A percentile compares a stretch with the other conserved stretches of the same genome.
Conservation (phyloP, 306 rosid species). For the Canavalia ensiformis region DNA sequence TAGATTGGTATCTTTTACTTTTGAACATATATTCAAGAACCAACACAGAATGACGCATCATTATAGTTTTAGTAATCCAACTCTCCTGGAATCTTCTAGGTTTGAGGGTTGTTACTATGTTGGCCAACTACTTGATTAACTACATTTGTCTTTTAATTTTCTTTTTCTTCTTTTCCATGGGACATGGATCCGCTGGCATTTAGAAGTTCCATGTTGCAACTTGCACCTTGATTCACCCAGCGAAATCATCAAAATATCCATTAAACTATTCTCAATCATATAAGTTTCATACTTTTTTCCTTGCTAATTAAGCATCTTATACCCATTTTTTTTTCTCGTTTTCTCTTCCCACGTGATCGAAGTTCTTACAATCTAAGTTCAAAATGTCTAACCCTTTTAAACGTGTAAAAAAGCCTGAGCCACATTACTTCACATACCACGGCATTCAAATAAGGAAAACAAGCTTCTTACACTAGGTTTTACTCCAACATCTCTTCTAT, state of each 20-base stretch:
- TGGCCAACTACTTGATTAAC: too few species aligned
- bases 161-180: neutral
- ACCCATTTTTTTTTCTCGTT: too few species aligned
- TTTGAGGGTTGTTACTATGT: too few species aligned
- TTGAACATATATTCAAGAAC: too few species aligned
- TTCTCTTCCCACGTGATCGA: too few species aligned
- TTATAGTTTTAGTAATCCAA: too few species aligned
- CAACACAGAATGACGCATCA: too few species aligned
- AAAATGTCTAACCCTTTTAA: neutral
- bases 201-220: slow-evolving; percentile 1
- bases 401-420: slow-evolving; percentile 17
- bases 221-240: neutral
- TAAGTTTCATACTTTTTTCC: neutral
- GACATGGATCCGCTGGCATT: slow-evolving; percentile 21
- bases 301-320: neutral
- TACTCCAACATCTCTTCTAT: slow-evolving; percentile 15
- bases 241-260: neutral
- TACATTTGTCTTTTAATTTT: neutral
- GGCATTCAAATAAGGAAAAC: slow-evolving; percentile 35
- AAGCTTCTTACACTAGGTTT: slow-evolving; percentile 5
- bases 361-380: too few species aligned
- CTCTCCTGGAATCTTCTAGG: too few species aligned
- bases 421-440: slow-evolving; percentile 33
- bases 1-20: too few species aligned
- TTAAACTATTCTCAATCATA: neutral